Evolutionary conservation across 148 eudicot genomes (phyloP).

Genomic region (Dianthus caryophyllus): DNA sequence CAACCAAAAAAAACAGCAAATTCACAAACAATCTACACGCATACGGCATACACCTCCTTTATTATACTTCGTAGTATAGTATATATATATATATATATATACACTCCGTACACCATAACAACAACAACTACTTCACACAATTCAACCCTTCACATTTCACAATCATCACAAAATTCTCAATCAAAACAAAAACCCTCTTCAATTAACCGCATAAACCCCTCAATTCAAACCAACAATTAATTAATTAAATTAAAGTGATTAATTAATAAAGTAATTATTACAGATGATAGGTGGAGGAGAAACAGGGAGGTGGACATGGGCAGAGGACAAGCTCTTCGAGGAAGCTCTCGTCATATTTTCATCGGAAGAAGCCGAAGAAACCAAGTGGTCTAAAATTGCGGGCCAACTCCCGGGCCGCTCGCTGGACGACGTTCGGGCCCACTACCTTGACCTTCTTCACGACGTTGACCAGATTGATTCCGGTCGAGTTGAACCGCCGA

Average conservation of each 20-base stretch:
- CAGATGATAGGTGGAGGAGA: conserved; percentile 35
- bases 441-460: conserved; percentile 32
- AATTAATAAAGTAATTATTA: too few relatives aligned
- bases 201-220: too few relatives aligned
- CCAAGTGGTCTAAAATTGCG: conserved; percentile 37
- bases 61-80: too few relatives aligned
- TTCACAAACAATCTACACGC: too few relatives aligned
- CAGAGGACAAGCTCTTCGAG: conserved; percentile 39
- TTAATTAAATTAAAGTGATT: background rate
- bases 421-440: conserved; percentile 25
- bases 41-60: too few relatives aligned
- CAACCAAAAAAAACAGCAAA: too few relatives aligned
- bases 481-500: conserved; percentile 37
- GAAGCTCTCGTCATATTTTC: conserved; percentile 29
- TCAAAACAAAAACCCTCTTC: too few relatives aligned
- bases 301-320: conserved; percentile 25
- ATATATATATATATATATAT: background rate
- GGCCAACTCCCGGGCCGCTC: conserved; percentile 33
- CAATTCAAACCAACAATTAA: background rate
- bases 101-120: background rate
- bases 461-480: conserved; percentile 40
- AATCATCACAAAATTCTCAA: too few relatives aligned
- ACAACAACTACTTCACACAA: too few relatives aligned
- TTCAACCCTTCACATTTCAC: too few relatives aligned
- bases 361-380: conserved; percentile 22